phyloP scores from a whole-genome alignment of 257 asterid species.

The Fraxinus cuspidata region DNA sequence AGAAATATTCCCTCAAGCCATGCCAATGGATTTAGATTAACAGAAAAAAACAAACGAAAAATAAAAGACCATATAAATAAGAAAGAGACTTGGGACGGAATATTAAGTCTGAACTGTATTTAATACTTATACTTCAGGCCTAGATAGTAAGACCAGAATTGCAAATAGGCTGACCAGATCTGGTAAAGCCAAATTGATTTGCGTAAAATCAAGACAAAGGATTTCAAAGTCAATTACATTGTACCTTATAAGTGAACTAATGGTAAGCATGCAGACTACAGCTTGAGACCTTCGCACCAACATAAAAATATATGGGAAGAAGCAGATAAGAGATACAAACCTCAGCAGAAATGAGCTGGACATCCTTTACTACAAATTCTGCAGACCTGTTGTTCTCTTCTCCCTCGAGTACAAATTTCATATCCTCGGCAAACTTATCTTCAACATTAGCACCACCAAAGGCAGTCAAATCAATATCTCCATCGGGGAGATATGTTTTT shows the following conservation, averaged over 20 bases:
- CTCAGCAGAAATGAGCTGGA: conserved; percentile 89
- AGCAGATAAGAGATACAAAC: conserved; percentile 37
- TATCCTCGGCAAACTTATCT: conserved; percentile 57
- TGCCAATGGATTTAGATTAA: background rate
- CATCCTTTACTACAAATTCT: conserved; percentile 74
- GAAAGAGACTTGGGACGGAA: background rate
- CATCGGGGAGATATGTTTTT: conserved; percentile 94
- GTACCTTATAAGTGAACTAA: background rate
- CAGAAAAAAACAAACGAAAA: background rate
- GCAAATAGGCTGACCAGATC: background rate
- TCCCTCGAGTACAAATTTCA: conserved; percentile 63
- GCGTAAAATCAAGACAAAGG: conserved; percentile 3
- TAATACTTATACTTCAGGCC: background rate
- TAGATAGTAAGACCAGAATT: background rate
- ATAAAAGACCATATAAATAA: background rate
- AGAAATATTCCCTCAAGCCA: background rate
- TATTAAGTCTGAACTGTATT: background rate
- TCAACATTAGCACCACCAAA: conserved; percentile 63
- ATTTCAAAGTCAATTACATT: conserved; percentile 3
- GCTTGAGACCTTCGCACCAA: background rate
- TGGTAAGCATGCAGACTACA: conserved; percentile 6
- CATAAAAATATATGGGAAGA: background rate
- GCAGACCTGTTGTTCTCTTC: conserved; percentile 54
- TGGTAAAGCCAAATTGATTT: background rate
- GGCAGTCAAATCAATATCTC: conserved; percentile 91